These are phyloP conservation scores for Daedaleopsis nitida DNA, from an alignment of 768 basidiomycete species.

Conservation along the genomic window DNA sequence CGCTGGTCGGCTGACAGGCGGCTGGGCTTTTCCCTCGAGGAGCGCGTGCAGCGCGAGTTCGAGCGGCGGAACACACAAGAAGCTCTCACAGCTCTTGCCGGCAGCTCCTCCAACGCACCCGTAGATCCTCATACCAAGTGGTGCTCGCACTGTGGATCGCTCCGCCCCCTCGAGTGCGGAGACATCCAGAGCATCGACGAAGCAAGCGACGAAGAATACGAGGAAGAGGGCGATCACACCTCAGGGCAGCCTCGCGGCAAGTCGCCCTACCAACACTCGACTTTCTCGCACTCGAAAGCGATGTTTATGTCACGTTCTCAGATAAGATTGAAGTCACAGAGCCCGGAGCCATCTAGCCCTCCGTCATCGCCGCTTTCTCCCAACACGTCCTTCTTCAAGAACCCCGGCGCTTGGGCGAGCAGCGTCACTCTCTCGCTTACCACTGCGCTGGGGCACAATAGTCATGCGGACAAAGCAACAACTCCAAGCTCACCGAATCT, in stretches of 20 bases:
- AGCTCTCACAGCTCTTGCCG: constrained; percentile 3
- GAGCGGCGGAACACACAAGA: constrained; percentile 25
- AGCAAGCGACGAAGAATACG: constrained; percentile 2
- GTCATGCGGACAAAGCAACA: constrained; percentile 3
- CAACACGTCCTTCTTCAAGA: constrained; percentile 18
- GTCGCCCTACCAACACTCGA: constrained; percentile 16
- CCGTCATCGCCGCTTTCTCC: constrained; percentile 19
- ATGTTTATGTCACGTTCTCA: not conserved
- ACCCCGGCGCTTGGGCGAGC: constrained; percentile 25
- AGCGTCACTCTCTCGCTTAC: constrained; percentile 20
- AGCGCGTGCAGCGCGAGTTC: constrained; percentile 36
- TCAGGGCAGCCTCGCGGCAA: constrained; percentile 2
- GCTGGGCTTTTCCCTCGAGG: constrained; percentile 44
- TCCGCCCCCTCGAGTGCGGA: constrained; percentile 14
- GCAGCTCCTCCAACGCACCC: not conserved
- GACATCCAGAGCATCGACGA: constrained; percentile 12
- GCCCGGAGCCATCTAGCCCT: constrained; percentile 12
- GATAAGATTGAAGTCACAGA: constrained; percentile 3
- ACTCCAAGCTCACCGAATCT: constrained; percentile 1
- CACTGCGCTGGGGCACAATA: constrained; percentile 3
- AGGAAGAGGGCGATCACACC: not conserved
- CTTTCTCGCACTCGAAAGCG: not conserved
- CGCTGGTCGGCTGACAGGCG: constrained; percentile 48
- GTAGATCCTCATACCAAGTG: constrained; percentile 4
- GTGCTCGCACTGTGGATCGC: constrained; percentile 27